Evolutionary conservation across 2,329 filamentous ascomycete species (phyloP), one percentile per base, ranked within the genome.

Genomic region (Colletotrichum destructivum): DNA sequence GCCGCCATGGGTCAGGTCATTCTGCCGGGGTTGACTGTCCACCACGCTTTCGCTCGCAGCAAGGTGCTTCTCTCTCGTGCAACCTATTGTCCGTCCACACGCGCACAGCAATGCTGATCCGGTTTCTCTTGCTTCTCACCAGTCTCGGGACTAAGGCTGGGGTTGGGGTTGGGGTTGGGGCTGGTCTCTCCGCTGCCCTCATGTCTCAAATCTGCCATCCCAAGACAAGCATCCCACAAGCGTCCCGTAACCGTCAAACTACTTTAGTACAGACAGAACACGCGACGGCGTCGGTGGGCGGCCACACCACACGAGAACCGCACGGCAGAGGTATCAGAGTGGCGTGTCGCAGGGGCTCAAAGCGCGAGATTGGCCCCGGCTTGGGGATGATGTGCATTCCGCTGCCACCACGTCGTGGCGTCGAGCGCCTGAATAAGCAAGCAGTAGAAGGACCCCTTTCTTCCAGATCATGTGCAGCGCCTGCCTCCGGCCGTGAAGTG

Each of bases 251-350:
- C 35, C 35, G 49, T 66, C 46, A 47, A 21, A 18, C 23, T 16
- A 38, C 16, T 11, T 59, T 44, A 49, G 23, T 52, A 59, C 52
- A 47, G 21, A 54, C n/a, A 49, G 9, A 26, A 26, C 46, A 18
- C 49, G 62, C 31, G 31, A 9, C 31, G 31, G 31, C 31, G 31
- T 35, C 31, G 16, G 31, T 13, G 55, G 59, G 46, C 47, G 52
- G 51, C 60, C 54, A 42, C 57, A 54, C 60, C 54, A 42, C 57
- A 54, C 38, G 47, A 71, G 57, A 69, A 54, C 38, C 57, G 54
- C 64, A 63, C 47, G 55, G 42, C 61, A 72, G 35, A 70, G 60
- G 61, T 54, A 66, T 57, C 70, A 56, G 40, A 66, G 66, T 66
- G 70, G 70, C 70, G 60, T 70, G 61, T 70, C 62, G 61, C 61